phyloP scores from a whole-genome alignment of 495 filamentous ascomycete species.

The Aspergillus haitiensis region DNA sequence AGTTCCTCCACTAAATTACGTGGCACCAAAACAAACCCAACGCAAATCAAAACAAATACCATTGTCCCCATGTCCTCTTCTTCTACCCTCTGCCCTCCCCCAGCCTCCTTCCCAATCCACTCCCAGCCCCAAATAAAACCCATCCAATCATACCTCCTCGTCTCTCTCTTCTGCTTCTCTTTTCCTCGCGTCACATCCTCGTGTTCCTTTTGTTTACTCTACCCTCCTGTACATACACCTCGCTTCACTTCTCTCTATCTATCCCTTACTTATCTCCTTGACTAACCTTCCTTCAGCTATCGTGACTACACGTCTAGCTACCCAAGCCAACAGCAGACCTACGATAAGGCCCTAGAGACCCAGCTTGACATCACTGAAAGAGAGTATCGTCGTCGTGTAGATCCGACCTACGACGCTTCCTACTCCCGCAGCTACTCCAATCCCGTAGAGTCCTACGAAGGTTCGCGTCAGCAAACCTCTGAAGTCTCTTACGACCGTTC shows the following conservation, averaged over 20 bases:
- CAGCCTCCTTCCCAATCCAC: slow-evolving; percentile 1
- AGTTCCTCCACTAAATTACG: slow-evolving; percentile 41
- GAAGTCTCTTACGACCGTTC: slow-evolving; percentile 24
- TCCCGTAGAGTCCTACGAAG: slow-evolving; percentile 33
- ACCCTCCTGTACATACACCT: slow-evolving; percentile 12
- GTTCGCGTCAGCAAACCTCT: slow-evolving; percentile 15
- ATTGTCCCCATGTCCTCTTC: slow-evolving; percentile 12
- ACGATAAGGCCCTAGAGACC: slow-evolving; percentile 54
- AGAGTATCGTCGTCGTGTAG: slow-evolving; percentile 77
- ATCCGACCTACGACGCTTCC: slow-evolving; percentile 65
- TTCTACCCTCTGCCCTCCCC: slow-evolving; percentile 13
- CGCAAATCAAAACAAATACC: slow-evolving; percentile 27
- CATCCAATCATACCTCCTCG: slow-evolving; percentile 23
- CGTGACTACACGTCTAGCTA: slow-evolving; percentile 56
- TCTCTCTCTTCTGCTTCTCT: neutral
- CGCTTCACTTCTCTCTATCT: slow-evolving; percentile 4
- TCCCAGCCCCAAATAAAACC: slow-evolving; percentile 22
- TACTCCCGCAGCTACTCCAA: slow-evolving; percentile 46
- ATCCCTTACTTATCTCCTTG: slow-evolving; percentile 25
- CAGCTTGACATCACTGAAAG: slow-evolving; percentile 82
- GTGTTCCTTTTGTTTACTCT: slow-evolving; percentile 17
- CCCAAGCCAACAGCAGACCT: slow-evolving; percentile 49
- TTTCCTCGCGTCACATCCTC: neutral
- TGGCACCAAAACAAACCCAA: slow-evolving; percentile 36
- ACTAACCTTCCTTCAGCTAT: slow-evolving; percentile 53